A percentile compares a stretch with the other conserved stretches of the same genome.
phyloP scores from a whole-genome alignment of 768 basidiomycete species.

The Boletellus ananas region DNA sequence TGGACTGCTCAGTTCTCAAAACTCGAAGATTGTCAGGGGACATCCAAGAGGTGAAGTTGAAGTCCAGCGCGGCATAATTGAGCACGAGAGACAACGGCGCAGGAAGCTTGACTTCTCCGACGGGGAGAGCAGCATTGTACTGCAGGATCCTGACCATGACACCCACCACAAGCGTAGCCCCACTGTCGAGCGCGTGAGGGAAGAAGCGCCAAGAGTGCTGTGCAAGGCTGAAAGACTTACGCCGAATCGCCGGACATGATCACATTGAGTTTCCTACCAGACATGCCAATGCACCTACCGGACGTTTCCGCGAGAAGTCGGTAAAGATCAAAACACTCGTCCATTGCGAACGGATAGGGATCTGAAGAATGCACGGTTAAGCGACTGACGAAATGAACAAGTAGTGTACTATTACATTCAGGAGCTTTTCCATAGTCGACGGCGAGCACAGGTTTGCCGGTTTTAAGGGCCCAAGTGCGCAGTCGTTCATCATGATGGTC shows the following conservation, averaged over 20 bases:
- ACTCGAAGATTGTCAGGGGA: slow-evolving; percentile 77
- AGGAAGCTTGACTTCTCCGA: slow-evolving; percentile 46
- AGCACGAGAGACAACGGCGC: slow-evolving; percentile 80
- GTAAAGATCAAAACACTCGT: slow-evolving; percentile 93
- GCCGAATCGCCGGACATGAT: slow-evolving; percentile 95
- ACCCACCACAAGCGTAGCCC: slow-evolving; percentile 81
- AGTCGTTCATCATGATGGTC: slow-evolving; percentile 96
- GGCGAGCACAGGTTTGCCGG: slow-evolving; percentile 74
- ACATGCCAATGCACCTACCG: slow-evolving; percentile 83
- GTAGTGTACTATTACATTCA: slow-evolving; percentile 60
- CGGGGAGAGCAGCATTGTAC: slow-evolving; percentile 35
- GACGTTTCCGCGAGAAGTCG: slow-evolving; percentile 73
- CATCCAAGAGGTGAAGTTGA: slow-evolving; percentile 99
- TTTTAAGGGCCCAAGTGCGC: slow-evolving; percentile 77
- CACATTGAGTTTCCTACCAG: slow-evolving; percentile 71
- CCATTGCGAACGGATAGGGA: slow-evolving; percentile 95
- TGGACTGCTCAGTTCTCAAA: slow-evolving; percentile 83
- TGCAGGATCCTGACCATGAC: slow-evolving; percentile 86
- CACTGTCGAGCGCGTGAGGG: slow-evolving; percentile 45
- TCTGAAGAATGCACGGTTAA: slow-evolving; percentile 43
- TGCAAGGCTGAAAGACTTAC: slow-evolving; percentile 47
- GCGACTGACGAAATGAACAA: neutral
- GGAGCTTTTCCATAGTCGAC: slow-evolving; percentile 97
- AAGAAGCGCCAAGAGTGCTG: slow-evolving; percentile 1
- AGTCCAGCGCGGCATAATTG: slow-evolving; percentile 90